Evolutionary conservation across 768 basidiomycete genomes (phyloP).

Genomic region (Tricholoma saponaceum): DNA sequence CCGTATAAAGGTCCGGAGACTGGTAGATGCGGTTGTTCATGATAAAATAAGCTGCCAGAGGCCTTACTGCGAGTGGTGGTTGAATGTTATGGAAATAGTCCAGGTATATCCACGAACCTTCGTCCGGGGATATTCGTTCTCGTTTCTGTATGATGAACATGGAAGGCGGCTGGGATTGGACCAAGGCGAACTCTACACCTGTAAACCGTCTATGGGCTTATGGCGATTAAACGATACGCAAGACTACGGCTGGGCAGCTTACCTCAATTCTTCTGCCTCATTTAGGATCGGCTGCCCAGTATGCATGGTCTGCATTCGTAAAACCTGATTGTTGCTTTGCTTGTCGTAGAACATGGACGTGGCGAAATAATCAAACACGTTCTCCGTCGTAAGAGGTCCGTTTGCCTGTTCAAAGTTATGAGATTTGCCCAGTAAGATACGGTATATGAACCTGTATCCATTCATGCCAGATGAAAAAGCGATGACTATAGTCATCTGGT

Average conservation of each 20-base stretch:
- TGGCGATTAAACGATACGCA: background rate
- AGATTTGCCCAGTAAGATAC: background rate
- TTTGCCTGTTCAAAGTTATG: constrained; percentile 46
- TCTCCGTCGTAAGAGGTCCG: constrained; percentile 70
- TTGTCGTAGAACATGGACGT: constrained; percentile 94
- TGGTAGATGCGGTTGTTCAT: constrained; percentile 89
- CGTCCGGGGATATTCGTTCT: constrained; percentile 76
- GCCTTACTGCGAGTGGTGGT: constrained; percentile 46
- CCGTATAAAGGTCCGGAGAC: constrained; percentile 78
- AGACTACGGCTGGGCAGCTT: constrained; percentile 20
- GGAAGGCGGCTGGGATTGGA: constrained; percentile 73
- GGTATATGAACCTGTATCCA: constrained; percentile 64
- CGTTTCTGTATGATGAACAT: constrained; percentile 90
- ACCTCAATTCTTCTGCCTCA: constrained; percentile 87
- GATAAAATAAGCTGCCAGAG: constrained; percentile 82
- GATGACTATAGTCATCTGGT: constrained; percentile 74
- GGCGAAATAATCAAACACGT: constrained; percentile 87
- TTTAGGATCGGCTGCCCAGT: constrained; percentile 72
- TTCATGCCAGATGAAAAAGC: constrained; percentile 90
- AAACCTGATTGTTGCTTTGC: constrained; percentile 86
- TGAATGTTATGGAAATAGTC: constrained; percentile 4
- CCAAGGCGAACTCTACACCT: constrained; percentile 84
- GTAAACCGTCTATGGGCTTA: constrained; percentile 63
- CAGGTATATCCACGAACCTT: constrained; percentile 48
- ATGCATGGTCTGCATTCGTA: constrained; percentile 92